Conservation (phyloP, 2,329 filamentous ascomycete genomes). For the Trichoderma sp. region DNA sequence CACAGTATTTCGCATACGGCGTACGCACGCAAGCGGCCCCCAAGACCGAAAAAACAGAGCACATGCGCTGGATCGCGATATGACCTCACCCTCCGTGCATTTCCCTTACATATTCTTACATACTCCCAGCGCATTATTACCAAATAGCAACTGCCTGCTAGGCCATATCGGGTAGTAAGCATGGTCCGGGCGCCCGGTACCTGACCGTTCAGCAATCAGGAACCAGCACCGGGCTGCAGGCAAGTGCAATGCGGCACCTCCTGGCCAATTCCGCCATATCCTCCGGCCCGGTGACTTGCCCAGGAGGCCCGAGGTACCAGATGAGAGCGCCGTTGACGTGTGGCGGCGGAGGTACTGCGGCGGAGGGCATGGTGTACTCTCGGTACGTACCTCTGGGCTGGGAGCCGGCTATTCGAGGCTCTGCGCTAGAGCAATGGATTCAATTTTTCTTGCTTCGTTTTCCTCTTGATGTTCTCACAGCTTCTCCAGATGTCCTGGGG, state of each 20-base stretch:
- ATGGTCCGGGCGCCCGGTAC: constrained; percentile 35
- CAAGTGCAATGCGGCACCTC: constrained; percentile 19
- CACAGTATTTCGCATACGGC: background rate
- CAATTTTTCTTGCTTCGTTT: constrained; percentile 11
- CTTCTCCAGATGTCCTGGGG: constrained; percentile 11
- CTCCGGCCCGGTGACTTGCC: constrained; percentile 7
- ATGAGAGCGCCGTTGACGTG: background rate
- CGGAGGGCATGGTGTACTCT: background rate
- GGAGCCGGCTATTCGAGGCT: constrained; percentile 39
- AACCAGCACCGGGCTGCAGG: constrained; percentile 27
- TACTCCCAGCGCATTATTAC: constrained; percentile 32
- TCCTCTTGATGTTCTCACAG: constrained; percentile 22
- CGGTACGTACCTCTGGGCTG: constrained; percentile 15
- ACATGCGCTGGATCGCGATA: constrained; percentile 34
- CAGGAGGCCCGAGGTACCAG: background rate
- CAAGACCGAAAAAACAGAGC: background rate
- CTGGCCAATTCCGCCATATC: constrained; percentile 14
- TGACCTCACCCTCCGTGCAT: constrained; percentile 34
- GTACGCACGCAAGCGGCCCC: background rate
- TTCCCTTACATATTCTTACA: constrained; percentile 23
- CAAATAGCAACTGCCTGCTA: constrained; percentile 35
- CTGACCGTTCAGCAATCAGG: constrained; percentile 36
- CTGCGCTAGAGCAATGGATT: constrained; percentile 23
- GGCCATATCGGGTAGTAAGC: constrained; percentile 33
- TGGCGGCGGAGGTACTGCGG: background rate